Percentiles rank a stretch among this genome's conserved stretches.
These are phyloP conservation scores for Hyaloscypha finlandica DNA, from an alignment of 495 filamentous ascomycete species.

Conservation along the genomic window DNA sequence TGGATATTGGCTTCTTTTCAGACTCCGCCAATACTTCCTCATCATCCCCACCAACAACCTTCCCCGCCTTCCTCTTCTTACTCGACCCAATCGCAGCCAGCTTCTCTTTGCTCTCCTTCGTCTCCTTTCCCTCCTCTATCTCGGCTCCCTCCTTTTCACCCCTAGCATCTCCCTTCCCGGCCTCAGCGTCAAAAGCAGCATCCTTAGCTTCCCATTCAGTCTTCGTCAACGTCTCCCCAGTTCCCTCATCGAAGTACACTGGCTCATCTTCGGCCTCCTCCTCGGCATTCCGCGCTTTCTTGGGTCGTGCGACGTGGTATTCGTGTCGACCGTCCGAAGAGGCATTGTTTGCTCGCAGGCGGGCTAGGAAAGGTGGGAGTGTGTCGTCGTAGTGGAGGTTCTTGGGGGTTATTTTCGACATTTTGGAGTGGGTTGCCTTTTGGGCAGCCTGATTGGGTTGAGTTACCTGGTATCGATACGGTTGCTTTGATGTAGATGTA, in stretches of 20 bases:
- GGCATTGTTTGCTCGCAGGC: constrained; percentile 46
- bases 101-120: constrained; percentile 31
- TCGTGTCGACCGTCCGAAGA: constrained; percentile 35
- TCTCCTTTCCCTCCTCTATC: constrained; percentile 25
- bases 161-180: constrained; percentile 11
- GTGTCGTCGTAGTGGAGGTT: constrained; percentile 52
- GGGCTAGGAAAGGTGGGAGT: constrained; percentile 56
- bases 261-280: constrained; percentile 39
- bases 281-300: constrained; percentile 30
- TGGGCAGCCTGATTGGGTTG: no score
- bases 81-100: constrained; percentile 42
- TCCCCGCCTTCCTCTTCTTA: constrained; percentile 52
- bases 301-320: constrained; percentile 31
- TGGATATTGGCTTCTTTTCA: constrained; percentile 18
- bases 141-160: constrained; percentile 8
- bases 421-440: neutral
- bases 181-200: constrained; percentile 4
- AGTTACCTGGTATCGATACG: no score
- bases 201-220: constrained; percentile 35
- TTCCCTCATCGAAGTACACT: constrained; percentile 41
- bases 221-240: constrained; percentile 41
- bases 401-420: constrained; percentile 51
- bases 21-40: constrained; percentile 12
- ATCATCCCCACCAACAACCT: constrained; percentile 41
- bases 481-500: no score